These are phyloP conservation scores for Peniophora sp. DNA, from an alignment of 1,284 basidiomycete genomes.

Conservation along the genomic window DNA sequence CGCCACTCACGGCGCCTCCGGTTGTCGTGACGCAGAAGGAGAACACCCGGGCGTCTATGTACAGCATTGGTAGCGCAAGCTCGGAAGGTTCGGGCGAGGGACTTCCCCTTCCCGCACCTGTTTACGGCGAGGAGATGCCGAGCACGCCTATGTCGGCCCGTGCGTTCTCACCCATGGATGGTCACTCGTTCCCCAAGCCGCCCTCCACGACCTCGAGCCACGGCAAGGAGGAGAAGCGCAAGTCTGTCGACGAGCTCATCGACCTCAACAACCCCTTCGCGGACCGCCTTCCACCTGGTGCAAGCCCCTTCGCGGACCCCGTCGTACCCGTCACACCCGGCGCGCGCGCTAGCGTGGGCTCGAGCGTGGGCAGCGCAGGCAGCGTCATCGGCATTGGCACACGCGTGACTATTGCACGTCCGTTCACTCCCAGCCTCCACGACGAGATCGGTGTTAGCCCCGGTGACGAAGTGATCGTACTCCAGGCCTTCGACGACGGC, in stretches of 20 bases:
- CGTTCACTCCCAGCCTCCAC: conserved; percentile 46
- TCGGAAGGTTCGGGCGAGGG: conserved; percentile 8
- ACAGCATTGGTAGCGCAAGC: background rate
- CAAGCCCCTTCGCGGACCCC: conserved; percentile 9
- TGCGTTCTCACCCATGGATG: conserved; percentile 56
- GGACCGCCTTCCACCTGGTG: background rate
- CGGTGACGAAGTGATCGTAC: conserved; percentile 45
- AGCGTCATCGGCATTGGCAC: conserved; percentile 20
- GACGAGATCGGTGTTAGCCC: conserved; percentile 51
- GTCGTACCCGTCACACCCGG: background rate
- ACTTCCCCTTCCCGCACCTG: conserved; percentile 23
- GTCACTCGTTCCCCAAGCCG: conserved; percentile 59
- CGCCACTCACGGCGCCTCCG: conserved; percentile 11
- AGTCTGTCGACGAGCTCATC: conserved; percentile 1
- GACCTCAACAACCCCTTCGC: conserved; percentile 8
- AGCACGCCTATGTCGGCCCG: conserved; percentile 50
- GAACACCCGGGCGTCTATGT: background rate
- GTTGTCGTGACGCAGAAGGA: conserved; percentile 15
- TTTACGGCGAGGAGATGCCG: conserved; percentile 11
- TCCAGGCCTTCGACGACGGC: conserved; percentile 57
- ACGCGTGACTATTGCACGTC: conserved; percentile 40
- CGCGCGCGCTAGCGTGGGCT: conserved; percentile 29
- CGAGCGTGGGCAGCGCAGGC: conserved; percentile 5
- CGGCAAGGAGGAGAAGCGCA: too few species aligned
- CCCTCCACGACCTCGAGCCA: conserved; percentile 20